Evolutionary conservation across 2,329 filamentous ascomycete species (phyloP), one percentile per base, ranked within the genome.

Genomic region (Ceratocystis albifundus): DNA sequence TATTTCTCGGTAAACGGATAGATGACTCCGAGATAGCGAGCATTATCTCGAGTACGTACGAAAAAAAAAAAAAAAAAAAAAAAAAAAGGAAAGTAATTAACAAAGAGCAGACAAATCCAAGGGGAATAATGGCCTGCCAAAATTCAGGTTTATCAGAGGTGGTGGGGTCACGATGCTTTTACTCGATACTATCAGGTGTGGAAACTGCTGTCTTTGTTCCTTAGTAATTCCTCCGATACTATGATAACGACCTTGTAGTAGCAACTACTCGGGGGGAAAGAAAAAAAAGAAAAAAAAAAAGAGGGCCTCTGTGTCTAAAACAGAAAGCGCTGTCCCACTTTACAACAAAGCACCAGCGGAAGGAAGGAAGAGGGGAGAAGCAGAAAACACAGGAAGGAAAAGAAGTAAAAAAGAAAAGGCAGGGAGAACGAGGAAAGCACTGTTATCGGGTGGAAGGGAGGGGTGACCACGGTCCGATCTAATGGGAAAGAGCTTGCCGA

Each of bases 171-270:
- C 53, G 53, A 45, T 63, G 41, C 15, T 45, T 46, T 63, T 63
- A 63, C 61, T 63, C 61, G 41, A 63, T 63, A 48, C 61, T 63
- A 63, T 63, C 61, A 63, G 61, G 61, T 63, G 61, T 63, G n/a
- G 53, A 59, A 59, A 59, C 53, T 59, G 53, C 53, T 59, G 53
- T 28, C 53, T 17, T 41, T 59, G 25, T 59, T 59, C 15, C 28
- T 28, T 32, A 59, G 3, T 17, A 59, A 30, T 59, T 59, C 15
- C 28, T 59, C 25, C 53, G 20, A 53, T 53, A 25, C 10, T 36
- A 59, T 59, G 53, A 59, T 59, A 59, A 59, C 28, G 32, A 59
- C 20, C 25, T 41, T 41, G 53, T 25, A 25, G 53, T 30, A 25
- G 53, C n/a, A 59, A 32, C 28, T 59, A 8, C 53, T 12, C 10